Evolutionary conservation across 306 rosid species (phyloP), one percentile per base, ranked within the genome.

Genomic region (Begonia fuchsioides): DNA sequence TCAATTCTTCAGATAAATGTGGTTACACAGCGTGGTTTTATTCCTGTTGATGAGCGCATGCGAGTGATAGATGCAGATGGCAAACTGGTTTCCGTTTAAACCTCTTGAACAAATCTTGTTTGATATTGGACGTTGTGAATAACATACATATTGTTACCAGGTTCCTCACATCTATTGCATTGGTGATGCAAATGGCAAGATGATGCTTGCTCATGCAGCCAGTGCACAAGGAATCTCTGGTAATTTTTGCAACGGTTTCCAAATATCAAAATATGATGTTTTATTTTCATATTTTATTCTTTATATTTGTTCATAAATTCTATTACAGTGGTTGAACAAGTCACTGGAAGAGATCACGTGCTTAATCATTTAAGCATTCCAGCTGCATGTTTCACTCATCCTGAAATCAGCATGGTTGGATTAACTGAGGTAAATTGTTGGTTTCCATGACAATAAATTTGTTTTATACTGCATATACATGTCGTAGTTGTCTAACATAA

Each of bases 131-230:
- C 56, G 16, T 55, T 50, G 71, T 62, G 51, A 39, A 52, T 72
- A 57, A 5, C 66, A 55, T 69, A 47, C 18, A 67, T 58, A 57
- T 57, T 56, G 58, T 63, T 57, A 44, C 20, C 59, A 90, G 97
- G 95, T 84, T 41, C 97, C 97, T 54, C 75, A 81, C 68, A 66
- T 84, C 15, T 84, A 55, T 68, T 90, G 97, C 75, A 84, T 90
- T 56, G 95, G 97, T 38, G 97, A 90, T 66, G 97, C 95, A 50
- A 84, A 90, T 58, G 92, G 95, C 57, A 84, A 90, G 77, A 76
- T 90, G 94, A 90, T 90, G 97, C 85, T 90, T 73, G 95, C 97
- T 62, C 95, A 90, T 76, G 95, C 95, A 53, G 95, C 92, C 57
- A 90, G 94, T 47, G 97, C 97, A 32, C 97, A 90, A 71, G 95